Conservation (phyloP, 2,329 filamentous ascomycete species). For the Monosporascus sp. region DNA sequence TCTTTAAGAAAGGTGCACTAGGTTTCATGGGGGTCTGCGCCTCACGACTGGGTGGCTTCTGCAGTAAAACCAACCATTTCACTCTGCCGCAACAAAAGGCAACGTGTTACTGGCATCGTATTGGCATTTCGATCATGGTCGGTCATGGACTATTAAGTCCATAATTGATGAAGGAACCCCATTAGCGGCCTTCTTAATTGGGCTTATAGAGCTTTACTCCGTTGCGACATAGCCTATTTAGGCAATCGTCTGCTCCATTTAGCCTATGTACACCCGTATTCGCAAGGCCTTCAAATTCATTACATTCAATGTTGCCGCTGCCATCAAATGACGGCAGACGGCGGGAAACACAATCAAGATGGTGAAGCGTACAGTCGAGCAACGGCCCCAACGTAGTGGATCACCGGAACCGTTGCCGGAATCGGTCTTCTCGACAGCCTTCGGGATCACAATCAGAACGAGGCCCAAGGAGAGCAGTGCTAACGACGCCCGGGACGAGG, state of each 20-base stretch:
- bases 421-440: conserved; percentile 23
- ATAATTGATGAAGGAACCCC: too few relatives aligned
- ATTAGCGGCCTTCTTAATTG: background rate
- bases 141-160: too few relatives aligned
- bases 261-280: background rate
- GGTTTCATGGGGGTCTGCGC: too few relatives aligned
- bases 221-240: background rate
- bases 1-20: too few relatives aligned
- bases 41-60: too few relatives aligned
- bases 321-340: background rate
- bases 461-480: conserved; percentile 9
- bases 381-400: background rate
- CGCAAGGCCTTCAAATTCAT: background rate
- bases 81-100: too few relatives aligned
- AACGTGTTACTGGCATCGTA: too few relatives aligned
- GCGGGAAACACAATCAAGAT: conserved; percentile 8
- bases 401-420: conserved; percentile 8
- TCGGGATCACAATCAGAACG: conserved; percentile 22
- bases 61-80: too few relatives aligned
- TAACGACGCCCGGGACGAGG: conserved; percentile 11
- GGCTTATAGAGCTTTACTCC: background rate
- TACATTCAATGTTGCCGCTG: background rate
- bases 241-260: background rate
- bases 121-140: too few relatives aligned
- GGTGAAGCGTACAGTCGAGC: conserved; percentile 14